Evolutionary conservation across 371 early-diverging fungal species (phyloP), one percentile per base, ranked within the genome.

Genomic region (Homolaphlyctis polyrhiza): DNA sequence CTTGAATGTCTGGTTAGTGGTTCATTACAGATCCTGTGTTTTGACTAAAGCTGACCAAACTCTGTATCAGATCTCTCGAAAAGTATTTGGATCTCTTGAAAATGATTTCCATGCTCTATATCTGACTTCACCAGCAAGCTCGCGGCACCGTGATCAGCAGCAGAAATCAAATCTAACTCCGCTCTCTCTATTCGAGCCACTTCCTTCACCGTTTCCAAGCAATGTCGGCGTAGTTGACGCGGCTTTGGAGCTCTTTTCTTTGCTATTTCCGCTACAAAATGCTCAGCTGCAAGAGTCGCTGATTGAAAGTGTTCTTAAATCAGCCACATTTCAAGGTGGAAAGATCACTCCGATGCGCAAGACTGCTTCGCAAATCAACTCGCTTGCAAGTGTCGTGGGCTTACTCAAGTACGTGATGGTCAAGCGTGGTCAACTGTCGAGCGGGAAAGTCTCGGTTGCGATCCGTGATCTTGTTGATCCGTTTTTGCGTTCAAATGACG

Each of bases 341-440:
- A 79, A 93, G 68, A 85, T 88, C 60, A 84, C 91, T 58, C 84
- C 91, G 1, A 89, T 87, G 5, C 79, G 91, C 48, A 84, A 90
- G 57, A 81, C 84, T 62, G 91, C 95, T 0, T 76, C 91, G 23
- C 84, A 90, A 57, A 81, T 90, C 25, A 96, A 96, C 70, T 72
- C 86, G n/a, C 74, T 93, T 0, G 76, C 86, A 0, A 88, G 89
- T 0, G 63, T 94, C 58, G 27, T 91, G 25, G 88, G 87, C 11
- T 77, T 86, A 0, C 79, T 90, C 52, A 88, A 86, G 61, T 80
- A 86, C 55, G 77, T 83, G 18, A 81, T 83, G 81, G 70, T 76
- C 0, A 72, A 76, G 64, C 70, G 81, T 50, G 72, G 68, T 0
- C 58, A 39, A 5, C 61, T 86, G 28, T 71, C 75, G 1, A 81